A percentile compares a stretch with the other conserved stretches of the same genome.
These are phyloP conservation scores for Zopfia rhizophila DNA, from an alignment of 2,329 filamentous ascomycete genomes.

Conservation along the genomic window DNA sequence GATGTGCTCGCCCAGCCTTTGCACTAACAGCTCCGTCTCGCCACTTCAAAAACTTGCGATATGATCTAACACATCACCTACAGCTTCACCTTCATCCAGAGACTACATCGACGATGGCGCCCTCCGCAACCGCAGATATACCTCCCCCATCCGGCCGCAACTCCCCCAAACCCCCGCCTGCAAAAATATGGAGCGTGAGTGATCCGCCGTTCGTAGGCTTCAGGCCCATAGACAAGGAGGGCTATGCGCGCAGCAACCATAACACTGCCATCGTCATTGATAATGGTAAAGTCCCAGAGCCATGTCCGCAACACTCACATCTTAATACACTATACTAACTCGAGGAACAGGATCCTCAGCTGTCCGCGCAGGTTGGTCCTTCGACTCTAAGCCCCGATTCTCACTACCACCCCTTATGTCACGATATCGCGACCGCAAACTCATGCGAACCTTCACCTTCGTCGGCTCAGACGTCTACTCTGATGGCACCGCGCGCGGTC, in stretches of 20 bases:
- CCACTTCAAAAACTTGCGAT: constrained; percentile 28
- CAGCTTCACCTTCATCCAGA: constrained; percentile 19
- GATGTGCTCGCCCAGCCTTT: constrained; percentile 22
- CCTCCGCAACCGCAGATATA: constrained; percentile 50
- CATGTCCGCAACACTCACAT: constrained; percentile 6
- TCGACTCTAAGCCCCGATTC: constrained; percentile 83
- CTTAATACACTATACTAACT: constrained; percentile 24
- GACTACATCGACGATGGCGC: constrained; percentile 43
- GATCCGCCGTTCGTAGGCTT: constrained; percentile 72
- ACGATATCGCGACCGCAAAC: constrained; percentile 93
- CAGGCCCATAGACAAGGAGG: constrained; percentile 69
- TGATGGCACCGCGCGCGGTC: constrained; percentile 90
- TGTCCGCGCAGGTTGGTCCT: constrained; percentile 95
- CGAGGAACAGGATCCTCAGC: constrained; percentile 76
- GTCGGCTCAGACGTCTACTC: constrained; percentile 93
- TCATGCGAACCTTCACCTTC: constrained; percentile 91
- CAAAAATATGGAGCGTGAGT: constrained; percentile 62
- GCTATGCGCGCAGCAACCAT: constrained; percentile 72
- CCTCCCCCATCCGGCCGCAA: constrained; percentile 56
- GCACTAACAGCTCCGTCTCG: constrained; percentile 28
- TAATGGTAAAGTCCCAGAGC: constrained; percentile 73
- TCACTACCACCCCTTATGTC: constrained; percentile 89
- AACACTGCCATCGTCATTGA: constrained; percentile 92
- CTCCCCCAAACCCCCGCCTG: constrained; percentile 64
- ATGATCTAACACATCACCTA: constrained; percentile 34